Evolutionary conservation across 1,284 basidiomycete genomes (phyloP).

Genomic region (Polyporus tsugae): DNA sequence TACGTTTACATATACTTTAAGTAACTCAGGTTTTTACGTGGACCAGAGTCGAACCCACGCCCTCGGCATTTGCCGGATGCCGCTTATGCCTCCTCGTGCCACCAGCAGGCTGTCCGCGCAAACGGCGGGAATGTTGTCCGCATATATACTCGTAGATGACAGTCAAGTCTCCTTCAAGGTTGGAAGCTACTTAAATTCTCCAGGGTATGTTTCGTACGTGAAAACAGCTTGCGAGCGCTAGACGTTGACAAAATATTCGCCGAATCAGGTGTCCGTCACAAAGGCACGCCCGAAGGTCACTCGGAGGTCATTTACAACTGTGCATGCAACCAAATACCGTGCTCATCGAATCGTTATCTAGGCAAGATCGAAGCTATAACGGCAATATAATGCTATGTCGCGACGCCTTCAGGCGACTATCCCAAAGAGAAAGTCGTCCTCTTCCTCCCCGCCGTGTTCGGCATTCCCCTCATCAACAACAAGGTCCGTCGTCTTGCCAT

Average conservation of each 20-base stretch:
- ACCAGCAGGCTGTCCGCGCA: too few species aligned
- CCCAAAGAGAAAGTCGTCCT: constrained; percentile 66
- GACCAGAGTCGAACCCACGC: too few species aligned
- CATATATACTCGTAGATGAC: too few species aligned
- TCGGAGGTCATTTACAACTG: neutral
- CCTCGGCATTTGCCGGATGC: too few species aligned
- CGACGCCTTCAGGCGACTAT: constrained; percentile 56
- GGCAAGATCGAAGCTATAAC: constrained; percentile 54
- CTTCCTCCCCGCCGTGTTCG: constrained; percentile 71
- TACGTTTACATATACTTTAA: too few species aligned
- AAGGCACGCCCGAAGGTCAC: constrained; percentile 60
- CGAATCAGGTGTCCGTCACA: constrained; percentile 59
- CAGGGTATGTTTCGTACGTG: too few species aligned
- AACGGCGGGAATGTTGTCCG: too few species aligned
- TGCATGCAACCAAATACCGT: neutral
- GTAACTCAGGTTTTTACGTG: too few species aligned
- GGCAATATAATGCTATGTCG: constrained; percentile 59
- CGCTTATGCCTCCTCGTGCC: too few species aligned
- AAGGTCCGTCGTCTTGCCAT: neutral
- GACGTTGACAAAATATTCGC: neutral
- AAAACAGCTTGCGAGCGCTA: too few species aligned
- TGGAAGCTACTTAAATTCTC: too few species aligned
- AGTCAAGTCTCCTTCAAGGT: too few species aligned
- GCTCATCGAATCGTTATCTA: constrained; percentile 28
- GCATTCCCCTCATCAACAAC: constrained; percentile 36